Percentiles rank a stretch among this genome's conserved stretches.
Evolutionary conservation across 495 filamentous ascomycete genomes (phyloP).

Genomic region (Podospora australis): DNA sequence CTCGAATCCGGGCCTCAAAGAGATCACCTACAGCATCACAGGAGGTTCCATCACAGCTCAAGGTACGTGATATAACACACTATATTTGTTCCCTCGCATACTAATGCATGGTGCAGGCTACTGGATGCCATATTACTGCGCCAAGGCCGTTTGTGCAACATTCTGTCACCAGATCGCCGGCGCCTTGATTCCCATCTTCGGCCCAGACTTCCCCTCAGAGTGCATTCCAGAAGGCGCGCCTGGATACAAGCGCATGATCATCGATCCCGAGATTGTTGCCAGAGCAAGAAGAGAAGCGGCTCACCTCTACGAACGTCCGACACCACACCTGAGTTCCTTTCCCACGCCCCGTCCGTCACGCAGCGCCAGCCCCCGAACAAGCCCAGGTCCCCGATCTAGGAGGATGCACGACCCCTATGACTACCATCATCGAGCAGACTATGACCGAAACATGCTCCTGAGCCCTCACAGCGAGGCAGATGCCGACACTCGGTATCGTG

Average conservation of each 20-base stretch:
- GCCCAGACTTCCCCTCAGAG: constrained; percentile 62
- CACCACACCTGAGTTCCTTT: not conserved
- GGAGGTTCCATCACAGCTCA: constrained; percentile 85
- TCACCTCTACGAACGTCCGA: constrained; percentile 15
- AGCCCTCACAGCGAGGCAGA: constrained; percentile 34
- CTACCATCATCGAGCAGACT: constrained; percentile 6
- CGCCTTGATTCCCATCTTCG: constrained; percentile 84
- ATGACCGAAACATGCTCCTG: constrained; percentile 5
- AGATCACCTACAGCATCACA: constrained; percentile 89
- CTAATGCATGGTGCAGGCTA: constrained; percentile 57
- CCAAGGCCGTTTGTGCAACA: constrained; percentile 73
- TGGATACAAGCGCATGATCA: constrained; percentile 59
- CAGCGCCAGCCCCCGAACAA: constrained; percentile 13
- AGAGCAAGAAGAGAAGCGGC: constrained; percentile 49
- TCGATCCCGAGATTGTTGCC: constrained; percentile 53
- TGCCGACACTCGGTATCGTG: constrained; percentile 30
- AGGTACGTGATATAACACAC: constrained; percentile 47
- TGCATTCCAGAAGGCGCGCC: constrained; percentile 58
- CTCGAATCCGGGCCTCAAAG: constrained; percentile 70
- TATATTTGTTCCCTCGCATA: not conserved
- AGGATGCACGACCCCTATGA: constrained; percentile 1
- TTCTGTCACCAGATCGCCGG: constrained; percentile 83
- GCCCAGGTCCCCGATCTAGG: constrained; percentile 4
- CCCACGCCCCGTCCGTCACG: constrained; percentile 6
- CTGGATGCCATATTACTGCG: constrained; percentile 89